phyloP scores from a whole-genome alignment of 1,284 basidiomycete species.

The Fomitopsis schrenkii region DNA sequence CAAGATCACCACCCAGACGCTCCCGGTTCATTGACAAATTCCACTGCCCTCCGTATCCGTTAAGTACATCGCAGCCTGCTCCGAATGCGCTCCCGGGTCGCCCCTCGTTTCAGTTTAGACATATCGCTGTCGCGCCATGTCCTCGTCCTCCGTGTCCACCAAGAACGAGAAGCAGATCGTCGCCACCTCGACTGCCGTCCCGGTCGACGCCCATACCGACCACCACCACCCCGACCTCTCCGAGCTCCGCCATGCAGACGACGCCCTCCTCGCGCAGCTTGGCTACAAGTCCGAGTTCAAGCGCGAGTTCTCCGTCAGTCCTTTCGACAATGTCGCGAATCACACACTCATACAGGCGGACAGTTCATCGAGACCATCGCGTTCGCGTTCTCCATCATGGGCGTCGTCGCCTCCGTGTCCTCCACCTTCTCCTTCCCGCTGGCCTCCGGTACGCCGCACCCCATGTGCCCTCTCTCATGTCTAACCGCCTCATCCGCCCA shows the following conservation, averaged over 20 bases:
- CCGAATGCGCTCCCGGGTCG: not conserved
- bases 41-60: not conserved
- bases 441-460: constrained; percentile 41
- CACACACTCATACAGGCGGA: not conserved
- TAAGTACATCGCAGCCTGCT: not conserved
- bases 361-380: constrained; percentile 62
- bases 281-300: constrained; percentile 76
- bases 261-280: constrained; percentile 55
- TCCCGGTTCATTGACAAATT: not conserved
- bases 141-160: constrained; percentile 1
- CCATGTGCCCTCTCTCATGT: not conserved
- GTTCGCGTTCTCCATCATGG: constrained; percentile 76
- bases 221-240: constrained; percentile 10
- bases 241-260: constrained; percentile 41
- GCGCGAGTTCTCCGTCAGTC: constrained; percentile 68
- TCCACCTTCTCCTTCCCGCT: constrained; percentile 65
- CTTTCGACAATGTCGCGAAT: not conserved
- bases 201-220: constrained; percentile 9
- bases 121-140: not conserved
- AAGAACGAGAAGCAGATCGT: constrained; percentile 12
- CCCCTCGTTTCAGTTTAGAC: not conserved
- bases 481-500: constrained; percentile 14
- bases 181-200: constrained; percentile 10
- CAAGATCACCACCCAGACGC: not conserved
- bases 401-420: constrained; percentile 64